These are phyloP conservation scores for Phytophthora cactorum DNA, from an alignment of 352 stramenopile genomes.

Conservation along the genomic window DNA sequence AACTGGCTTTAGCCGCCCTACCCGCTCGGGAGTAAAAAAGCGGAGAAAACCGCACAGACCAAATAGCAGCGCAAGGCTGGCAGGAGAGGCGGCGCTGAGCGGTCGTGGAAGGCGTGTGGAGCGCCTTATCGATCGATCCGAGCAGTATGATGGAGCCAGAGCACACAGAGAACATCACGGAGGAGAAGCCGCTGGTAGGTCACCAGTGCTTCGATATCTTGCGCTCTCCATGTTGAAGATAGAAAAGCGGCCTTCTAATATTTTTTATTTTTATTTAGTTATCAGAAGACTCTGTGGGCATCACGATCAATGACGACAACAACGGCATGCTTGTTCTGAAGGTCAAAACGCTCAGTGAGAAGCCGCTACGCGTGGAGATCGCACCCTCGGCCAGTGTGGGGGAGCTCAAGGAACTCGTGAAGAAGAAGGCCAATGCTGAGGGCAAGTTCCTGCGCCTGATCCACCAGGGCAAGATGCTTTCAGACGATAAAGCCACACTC, in stretches of 20 bases:
- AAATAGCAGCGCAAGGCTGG: slow-evolving; percentile 20
- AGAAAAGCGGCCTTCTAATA: not conserved
- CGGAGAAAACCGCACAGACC: slow-evolving; percentile 36
- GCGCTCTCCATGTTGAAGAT: not conserved
- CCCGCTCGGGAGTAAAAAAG: slow-evolving; percentile 21
- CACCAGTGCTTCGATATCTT: not conserved
- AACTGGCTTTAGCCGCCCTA: slow-evolving; percentile 47
- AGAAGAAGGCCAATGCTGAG: slow-evolving; percentile 75
- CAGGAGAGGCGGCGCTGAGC: slow-evolving; percentile 19
- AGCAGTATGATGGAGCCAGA: slow-evolving; percentile 72
- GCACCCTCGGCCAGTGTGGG: slow-evolving; percentile 57
- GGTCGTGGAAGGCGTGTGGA: slow-evolving; percentile 29
- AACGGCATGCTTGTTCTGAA: slow-evolving; percentile 68
- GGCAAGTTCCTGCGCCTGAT: slow-evolving; percentile 89
- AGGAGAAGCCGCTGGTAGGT: slow-evolving; percentile 69
- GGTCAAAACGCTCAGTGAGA: slow-evolving; percentile 89
- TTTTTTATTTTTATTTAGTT: slow-evolving; percentile 38
- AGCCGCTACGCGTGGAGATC: slow-evolving; percentile 84
- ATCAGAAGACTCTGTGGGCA: slow-evolving; percentile 50
- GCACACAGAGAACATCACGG: slow-evolving; percentile 56
- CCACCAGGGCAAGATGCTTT: slow-evolving; percentile 90
- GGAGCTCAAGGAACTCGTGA: slow-evolving; percentile 80
- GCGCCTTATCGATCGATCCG: slow-evolving; percentile 15
- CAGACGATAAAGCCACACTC: slow-evolving; percentile 79
- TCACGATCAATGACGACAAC: slow-evolving; percentile 60